Evolutionary conservation across 257 asterid species (phyloP).

Genomic region (Solanum chilense): DNA sequence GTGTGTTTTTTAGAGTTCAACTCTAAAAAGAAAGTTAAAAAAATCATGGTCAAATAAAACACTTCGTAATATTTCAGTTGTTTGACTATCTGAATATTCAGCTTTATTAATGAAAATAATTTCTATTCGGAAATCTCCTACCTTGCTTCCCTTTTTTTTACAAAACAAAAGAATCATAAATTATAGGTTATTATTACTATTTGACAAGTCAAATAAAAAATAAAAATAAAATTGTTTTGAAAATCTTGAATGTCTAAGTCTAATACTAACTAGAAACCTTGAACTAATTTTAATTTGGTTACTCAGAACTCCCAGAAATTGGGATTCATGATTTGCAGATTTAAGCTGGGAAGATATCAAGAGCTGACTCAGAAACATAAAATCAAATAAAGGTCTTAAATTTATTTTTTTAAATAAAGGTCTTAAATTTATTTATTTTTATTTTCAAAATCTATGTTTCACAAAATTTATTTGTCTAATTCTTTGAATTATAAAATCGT

Average conservation of each 20-base stretch:
- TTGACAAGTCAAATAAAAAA: not conserved
- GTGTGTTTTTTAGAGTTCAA: no score
- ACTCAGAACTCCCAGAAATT: not conserved
- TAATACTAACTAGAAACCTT: not conserved
- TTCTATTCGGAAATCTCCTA: not conserved
- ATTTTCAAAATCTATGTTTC: not conserved
- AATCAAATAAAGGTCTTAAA: not conserved
- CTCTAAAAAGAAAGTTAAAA: not conserved
- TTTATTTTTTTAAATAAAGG: not conserved
- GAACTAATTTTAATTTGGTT: not conserved
- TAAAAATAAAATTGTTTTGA: not conserved
- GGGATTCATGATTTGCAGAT: not conserved
- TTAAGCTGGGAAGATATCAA: not conserved
- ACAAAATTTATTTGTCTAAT: no score
- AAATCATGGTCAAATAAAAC: not conserved
- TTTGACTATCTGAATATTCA: no score
- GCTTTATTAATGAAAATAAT: not conserved
- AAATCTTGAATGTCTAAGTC: not conserved
- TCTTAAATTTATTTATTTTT: not conserved
- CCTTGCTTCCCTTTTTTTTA: no score
- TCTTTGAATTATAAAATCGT: not conserved
- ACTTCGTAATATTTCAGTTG: not conserved
- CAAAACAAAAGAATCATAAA: no score
- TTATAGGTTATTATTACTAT: not conserved
- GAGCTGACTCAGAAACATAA: not conserved